Base-by-base conservation (phyloP, 441 rosid species). In the Pelargonium fulgidum region DNA sequence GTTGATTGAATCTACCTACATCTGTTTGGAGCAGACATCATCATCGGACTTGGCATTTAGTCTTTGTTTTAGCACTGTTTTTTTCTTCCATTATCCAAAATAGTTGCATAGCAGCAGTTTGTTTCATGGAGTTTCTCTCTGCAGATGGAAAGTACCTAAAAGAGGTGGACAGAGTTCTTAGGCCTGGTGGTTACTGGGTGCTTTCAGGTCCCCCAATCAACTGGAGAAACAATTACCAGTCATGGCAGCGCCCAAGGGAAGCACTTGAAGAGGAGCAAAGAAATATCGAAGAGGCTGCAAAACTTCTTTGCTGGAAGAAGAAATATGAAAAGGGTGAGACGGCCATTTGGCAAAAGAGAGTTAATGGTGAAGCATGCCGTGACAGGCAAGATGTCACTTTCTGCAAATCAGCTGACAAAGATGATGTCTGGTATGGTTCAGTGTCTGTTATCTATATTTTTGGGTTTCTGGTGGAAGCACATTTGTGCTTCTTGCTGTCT, bases 321-420 rank as follows among this genome's bases (percentile, higher is more conserved):
- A 69, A 69, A 42, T 69, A 33, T 24, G 72, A 69, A 13, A 69
- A 59, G 54, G 72, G 72, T 19, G 72, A 69, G 42, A 69, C 62
- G 5, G 72, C 72, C 65, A 69, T 69, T 42, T 69, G 72, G 72
- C 72, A 69, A 62, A 69, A 69, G 66, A 41, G 66, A 11, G 7
- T 41, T 0, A 41, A 69, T 61, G 22, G 39, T 44, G 42, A 59
- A 10, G 19, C 72, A n/a, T 69, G 72, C 22, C 48, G 20, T 26
- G 19, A 41, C 2, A 61, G 63, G 20, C 72, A 69, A 59, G 72
- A 69, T 56, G 72, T 24, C 9, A 42, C 22, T 42, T 58, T 69
- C 45, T 69, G 72, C 72, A 69, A 61, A 56, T 13, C 66, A 1
- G 13, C 41, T 12, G 66, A 59, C 8, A 11, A 20, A 8, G 72